These are phyloP conservation scores for Ajuga reptans DNA, from an alignment of 305 asterid genomes.

Conservation along the genomic window DNA sequence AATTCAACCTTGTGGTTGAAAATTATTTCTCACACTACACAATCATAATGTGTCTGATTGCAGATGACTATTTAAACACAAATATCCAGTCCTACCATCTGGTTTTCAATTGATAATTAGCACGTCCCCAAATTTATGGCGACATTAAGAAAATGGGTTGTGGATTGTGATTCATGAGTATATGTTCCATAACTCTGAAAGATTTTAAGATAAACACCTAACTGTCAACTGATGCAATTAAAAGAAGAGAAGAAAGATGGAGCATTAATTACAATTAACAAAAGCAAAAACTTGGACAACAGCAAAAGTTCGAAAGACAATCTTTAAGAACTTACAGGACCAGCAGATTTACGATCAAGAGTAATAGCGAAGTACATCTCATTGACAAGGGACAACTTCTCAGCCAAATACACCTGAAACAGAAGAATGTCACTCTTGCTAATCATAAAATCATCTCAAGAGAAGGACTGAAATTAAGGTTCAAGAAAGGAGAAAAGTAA, in stretches of 20 bases:
- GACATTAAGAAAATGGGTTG: not conserved
- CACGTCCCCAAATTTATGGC: not conserved
- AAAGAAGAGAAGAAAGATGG: not conserved
- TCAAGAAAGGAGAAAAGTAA: not conserved
- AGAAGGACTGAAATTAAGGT: not conserved
- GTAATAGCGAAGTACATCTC: slow-evolving; percentile 99
- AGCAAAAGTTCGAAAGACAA: slow-evolving; percentile 2
- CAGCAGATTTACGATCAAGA: slow-evolving; percentile 86
- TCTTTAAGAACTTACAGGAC: slow-evolving; percentile 70
- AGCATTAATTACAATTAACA: not conserved
- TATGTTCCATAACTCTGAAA: not conserved
- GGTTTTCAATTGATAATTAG: not conserved
- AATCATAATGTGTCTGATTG: not conserved
- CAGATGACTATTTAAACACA: not conserved
- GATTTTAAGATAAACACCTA: not conserved
- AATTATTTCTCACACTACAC: not conserved
- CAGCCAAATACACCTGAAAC: slow-evolving; percentile 79
- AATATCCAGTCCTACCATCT: not conserved
- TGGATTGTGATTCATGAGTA: not conserved
- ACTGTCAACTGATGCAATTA: slow-evolving; percentile 4
- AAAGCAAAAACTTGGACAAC: slow-evolving; percentile 16
- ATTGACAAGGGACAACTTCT: slow-evolving; percentile 81
- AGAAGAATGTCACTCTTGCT: not conserved
- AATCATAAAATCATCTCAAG: not conserved
- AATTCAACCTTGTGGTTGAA: not conserved